Evolutionary conservation across 495 filamentous ascomycete species (phyloP).

Genomic region (Elasticomyces elasticus): DNA sequence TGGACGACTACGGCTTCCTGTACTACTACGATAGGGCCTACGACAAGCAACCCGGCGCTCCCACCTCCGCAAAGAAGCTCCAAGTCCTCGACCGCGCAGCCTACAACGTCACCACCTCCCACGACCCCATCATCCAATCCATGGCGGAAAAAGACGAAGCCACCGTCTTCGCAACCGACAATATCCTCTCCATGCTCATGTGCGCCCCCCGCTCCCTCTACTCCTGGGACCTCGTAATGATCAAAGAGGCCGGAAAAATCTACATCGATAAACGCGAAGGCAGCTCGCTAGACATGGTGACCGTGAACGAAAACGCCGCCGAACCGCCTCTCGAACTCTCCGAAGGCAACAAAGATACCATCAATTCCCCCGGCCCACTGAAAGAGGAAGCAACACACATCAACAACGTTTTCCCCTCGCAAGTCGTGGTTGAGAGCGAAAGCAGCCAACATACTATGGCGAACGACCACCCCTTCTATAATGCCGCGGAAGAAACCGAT

Average conservation of each 20-base stretch:
- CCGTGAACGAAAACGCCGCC: slow-evolving; percentile 97
- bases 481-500: slow-evolving; percentile 80
- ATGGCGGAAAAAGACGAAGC: slow-evolving; percentile 93
- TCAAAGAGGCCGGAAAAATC: slow-evolving; percentile 84
- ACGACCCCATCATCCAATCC: slow-evolving; percentile 93
- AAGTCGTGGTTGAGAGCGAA: slow-evolving; percentile 77
- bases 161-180: slow-evolving; percentile 93
- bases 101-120: slow-evolving; percentile 94
- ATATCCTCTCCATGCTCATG: slow-evolving; percentile 98
- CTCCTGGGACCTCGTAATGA: slow-evolving; percentile 94
- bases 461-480: slow-evolving; percentile 96
- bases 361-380: slow-evolving; percentile 83
- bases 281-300: slow-evolving; percentile 88
- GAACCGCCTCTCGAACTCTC: slow-evolving; percentile 85
- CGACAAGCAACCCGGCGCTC: slow-evolving; percentile 77
- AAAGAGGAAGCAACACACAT: slow-evolving; percentile 97
- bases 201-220: slow-evolving; percentile 91
- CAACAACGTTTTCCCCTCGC: slow-evolving; percentile 97
- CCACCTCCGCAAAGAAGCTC: slow-evolving; percentile 76
- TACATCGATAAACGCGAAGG: slow-evolving; percentile 97
- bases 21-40: slow-evolving; percentile 93
- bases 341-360: slow-evolving; percentile 85
- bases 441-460: slow-evolving; percentile 66
- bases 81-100: slow-evolving; percentile 81
- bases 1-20: slow-evolving; percentile 91